Percentiles rank a stretch among this genome's conserved stretches.
Evolutionary conservation across 805 yeast genomes (phyloP).

Genomic region (Priceomyces carsonii): DNA sequence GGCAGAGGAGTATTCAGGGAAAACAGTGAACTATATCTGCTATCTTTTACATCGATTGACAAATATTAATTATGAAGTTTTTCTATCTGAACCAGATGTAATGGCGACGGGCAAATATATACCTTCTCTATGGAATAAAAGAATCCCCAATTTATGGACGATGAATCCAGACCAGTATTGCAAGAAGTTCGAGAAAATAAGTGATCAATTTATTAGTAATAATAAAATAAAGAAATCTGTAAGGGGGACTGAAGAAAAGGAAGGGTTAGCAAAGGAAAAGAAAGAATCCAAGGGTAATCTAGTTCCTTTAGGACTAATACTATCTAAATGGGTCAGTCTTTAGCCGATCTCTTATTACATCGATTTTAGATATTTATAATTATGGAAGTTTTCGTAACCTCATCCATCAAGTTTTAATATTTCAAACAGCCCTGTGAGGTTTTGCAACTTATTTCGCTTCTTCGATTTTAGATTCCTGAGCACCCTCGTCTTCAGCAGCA

Average conservation of each 20-base stretch:
- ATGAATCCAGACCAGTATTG: no score
- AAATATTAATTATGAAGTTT: conserved; percentile 5
- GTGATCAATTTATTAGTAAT: no score
- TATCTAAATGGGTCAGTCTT: conserved; percentile 14
- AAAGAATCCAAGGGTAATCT: no score
- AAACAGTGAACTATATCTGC: conserved; percentile 9
- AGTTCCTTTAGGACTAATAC: conserved; percentile 10
- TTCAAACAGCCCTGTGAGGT: no score
- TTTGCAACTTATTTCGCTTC: conserved; percentile 10
- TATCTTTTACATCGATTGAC: conserved; percentile 9
- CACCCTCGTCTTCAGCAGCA: conserved; percentile 23
- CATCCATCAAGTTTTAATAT: no score
- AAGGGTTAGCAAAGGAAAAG: no score
- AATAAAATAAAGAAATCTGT: no score
- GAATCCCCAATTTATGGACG: conserved; percentile 6
- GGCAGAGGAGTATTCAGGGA: conserved; percentile 7
- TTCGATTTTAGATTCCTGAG: conserved; percentile 21
- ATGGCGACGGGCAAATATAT: not conserved
- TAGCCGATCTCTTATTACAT: no score
- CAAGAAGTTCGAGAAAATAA: no score
- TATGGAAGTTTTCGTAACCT: no score
- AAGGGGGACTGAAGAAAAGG: no score
- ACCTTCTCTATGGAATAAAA: conserved; percentile 5
- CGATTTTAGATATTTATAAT: no score
- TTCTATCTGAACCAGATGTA: conserved; percentile 6